Percentiles rank a stretch among this genome's conserved stretches.
These are phyloP conservation scores for Ciborinia camelliae DNA, from an alignment of 2,329 filamentous ascomycete genomes.

Conservation along the genomic window DNA sequence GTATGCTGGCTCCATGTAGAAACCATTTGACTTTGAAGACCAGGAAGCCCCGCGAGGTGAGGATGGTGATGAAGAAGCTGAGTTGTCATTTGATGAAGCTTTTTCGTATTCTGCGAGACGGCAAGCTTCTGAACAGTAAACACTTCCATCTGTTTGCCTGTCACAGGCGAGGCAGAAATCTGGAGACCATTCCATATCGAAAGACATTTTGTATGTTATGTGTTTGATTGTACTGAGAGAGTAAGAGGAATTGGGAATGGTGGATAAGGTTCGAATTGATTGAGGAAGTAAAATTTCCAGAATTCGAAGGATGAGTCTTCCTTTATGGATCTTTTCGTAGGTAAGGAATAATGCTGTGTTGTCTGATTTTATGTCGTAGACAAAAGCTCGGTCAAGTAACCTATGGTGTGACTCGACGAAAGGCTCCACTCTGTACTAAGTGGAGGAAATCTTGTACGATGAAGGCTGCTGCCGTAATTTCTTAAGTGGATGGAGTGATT, in stretches of 20 bases:
- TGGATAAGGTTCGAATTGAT: constrained; percentile 15
- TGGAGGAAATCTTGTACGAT: constrained; percentile 25
- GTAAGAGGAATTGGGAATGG: constrained; percentile 11
- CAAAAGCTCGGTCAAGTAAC: constrained; percentile 24
- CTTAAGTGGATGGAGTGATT: constrained; percentile 27
- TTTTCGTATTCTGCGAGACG: constrained; percentile 83
- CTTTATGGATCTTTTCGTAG: constrained; percentile 16
- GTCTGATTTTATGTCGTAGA: constrained; percentile 22
- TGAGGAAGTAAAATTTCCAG: neutral
- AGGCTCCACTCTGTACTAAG: constrained; percentile 30
- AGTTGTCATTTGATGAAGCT: constrained; percentile 53
- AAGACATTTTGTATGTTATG: constrained; percentile 33
- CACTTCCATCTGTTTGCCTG: constrained; percentile 74
- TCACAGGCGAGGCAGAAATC: constrained; percentile 95
- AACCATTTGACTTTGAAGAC: constrained; percentile 51
- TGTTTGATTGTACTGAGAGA: constrained; percentile 13
- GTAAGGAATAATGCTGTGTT: constrained; percentile 19
- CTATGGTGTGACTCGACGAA: constrained; percentile 35
- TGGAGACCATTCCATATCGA: constrained; percentile 64
- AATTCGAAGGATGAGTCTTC: constrained; percentile 16
- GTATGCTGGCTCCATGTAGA: constrained; percentile 71
- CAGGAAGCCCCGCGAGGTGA: constrained; percentile 46
- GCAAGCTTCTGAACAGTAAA: constrained; percentile 92
- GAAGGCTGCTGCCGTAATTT: constrained; percentile 24
- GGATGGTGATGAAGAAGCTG: constrained; percentile 56